phyloP scores from a whole-genome alignment of 371 early-diverging fungal genomes.

The Dichotomocladium elegans region DNA sequence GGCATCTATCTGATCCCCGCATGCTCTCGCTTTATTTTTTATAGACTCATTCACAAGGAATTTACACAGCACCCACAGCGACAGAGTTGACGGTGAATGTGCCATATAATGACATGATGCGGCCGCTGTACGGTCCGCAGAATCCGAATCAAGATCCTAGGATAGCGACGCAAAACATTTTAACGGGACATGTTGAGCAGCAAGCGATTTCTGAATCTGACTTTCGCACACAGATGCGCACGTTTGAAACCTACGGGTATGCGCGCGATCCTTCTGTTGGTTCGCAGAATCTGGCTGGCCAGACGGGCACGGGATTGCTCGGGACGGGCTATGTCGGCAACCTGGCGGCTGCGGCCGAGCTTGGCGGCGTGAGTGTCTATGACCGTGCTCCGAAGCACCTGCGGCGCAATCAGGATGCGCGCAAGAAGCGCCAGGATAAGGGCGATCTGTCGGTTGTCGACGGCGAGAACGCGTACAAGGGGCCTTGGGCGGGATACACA shows the following conservation, averaged over 20 bases:
- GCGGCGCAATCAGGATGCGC: constrained; percentile 45
- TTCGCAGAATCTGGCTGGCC: constrained; percentile 41
- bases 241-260: constrained; percentile 79
- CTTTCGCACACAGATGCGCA: constrained; percentile 78
- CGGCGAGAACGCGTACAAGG: constrained; percentile 80
- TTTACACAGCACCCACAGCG: constrained; percentile 63
- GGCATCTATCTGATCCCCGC: not conserved
- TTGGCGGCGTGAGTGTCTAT: constrained; percentile 51
- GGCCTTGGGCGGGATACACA: constrained; percentile 96
- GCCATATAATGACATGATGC: constrained; percentile 68
- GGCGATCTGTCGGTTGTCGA: constrained; percentile 77
- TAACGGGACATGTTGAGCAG: constrained; percentile 81
- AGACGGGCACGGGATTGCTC: constrained; percentile 49
- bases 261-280: constrained; percentile 77
- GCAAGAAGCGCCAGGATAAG: constrained; percentile 68
- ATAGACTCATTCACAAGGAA: constrained; percentile 27
- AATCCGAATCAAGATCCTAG: constrained; percentile 64
- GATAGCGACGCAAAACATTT: constrained; percentile 58
- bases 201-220: constrained; percentile 72
- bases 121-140: constrained; percentile 69
- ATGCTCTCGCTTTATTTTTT: no score
- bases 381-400: constrained; percentile 50
- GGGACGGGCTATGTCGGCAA: constrained; percentile 74
- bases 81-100: constrained; percentile 75
- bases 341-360: constrained; percentile 42